Evolutionary conservation across 2,329 filamentous ascomycete species (phyloP).

Genomic region (Eutypa lata): DNA sequence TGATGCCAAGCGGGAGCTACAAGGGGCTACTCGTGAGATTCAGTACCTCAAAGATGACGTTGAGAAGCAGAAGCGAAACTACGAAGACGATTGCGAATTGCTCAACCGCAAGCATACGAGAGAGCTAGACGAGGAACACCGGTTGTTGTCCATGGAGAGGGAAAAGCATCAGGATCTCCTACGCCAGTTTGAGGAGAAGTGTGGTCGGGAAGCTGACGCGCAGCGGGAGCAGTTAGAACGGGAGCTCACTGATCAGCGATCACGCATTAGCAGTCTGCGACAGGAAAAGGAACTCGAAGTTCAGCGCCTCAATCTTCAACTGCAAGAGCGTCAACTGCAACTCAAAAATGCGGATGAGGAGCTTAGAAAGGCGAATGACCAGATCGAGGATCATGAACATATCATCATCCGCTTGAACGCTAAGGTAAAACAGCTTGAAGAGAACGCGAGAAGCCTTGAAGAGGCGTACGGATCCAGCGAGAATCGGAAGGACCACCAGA

Average conservation of each 20-base stretch:
- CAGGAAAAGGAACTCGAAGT: constrained; percentile 42
- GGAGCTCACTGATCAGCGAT: constrained; percentile 65
- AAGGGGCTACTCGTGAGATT: constrained; percentile 54
- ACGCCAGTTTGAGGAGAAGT: constrained; percentile 41
- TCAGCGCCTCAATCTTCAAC: constrained; percentile 36
- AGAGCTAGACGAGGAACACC: constrained; percentile 44
- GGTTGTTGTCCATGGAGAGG: constrained; percentile 32
- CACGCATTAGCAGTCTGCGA: constrained; percentile 48
- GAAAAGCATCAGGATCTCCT: constrained; percentile 55
- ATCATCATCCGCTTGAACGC: constrained; percentile 6
- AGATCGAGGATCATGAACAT: constrained; percentile 10
- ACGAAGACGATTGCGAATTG: constrained; percentile 22
- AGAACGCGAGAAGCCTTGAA: constrained; percentile 6
- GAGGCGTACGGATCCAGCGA: constrained; percentile 4
- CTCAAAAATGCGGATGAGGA: constrained; percentile 45
- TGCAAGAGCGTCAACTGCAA: constrained; percentile 54
- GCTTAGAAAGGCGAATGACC: constrained; percentile 28
- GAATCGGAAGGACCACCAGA: constrained; percentile 5
- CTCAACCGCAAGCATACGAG: constrained; percentile 36
- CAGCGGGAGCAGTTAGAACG: constrained; percentile 37
- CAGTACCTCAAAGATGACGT: constrained; percentile 39
- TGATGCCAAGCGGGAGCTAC: constrained; percentile 61
- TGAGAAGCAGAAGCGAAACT: constrained; percentile 41
- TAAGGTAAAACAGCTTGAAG: constrained; percentile 12
- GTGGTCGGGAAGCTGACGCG: constrained; percentile 23